Base-by-base conservation (phyloP, 2,329 filamentous ascomycete genomes). In the Trichoderma afroharzianum region DNA sequence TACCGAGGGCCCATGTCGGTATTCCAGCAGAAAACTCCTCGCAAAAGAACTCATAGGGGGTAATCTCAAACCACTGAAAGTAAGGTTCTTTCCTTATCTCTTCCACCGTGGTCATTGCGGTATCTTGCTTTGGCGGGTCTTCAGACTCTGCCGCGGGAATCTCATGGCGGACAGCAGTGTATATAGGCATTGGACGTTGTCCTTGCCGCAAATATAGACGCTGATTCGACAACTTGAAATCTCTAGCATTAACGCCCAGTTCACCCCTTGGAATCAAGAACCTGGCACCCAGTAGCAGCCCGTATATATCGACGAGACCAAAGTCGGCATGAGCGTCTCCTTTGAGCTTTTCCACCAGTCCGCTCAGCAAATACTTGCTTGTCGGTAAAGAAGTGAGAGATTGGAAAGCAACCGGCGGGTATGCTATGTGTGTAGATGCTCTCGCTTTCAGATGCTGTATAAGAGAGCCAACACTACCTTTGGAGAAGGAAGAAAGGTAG, bases 11-110 rank as follows among this genome's bases (percentile, higher is more conserved):
- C 94, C 95, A 99, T 0, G 93, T 97, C 0, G 96, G 96, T 73
- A 99, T 98, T 3, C 96, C 95, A 2, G 95, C 94, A 28, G 88
- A 88, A 64, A 97, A 91, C 78, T 98, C 95, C 80, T 98, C 95
- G 76, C 94, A 97, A 81, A 96, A 98, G 79, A 98, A 92, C 79
- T 98, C 95, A 78, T 97, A 98, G 0, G 95, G 95, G 0, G 94
- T 97, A 77, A 95, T 92, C 78, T 99, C 96, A 76, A 96, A 98
- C 95, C 96, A 98, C 77, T 99, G 95, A 77, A 98, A 99, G 93
- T 95, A 98, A 3, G 94, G 87, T 77, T 97, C 92, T 72, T 86
- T 85, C 77, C 83, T 89, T 11, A 87, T 84, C 64, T 83, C 80
- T 74, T 85, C 83, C 75, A 89, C 88, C 0, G 83, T 61, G 11